Percentiles rank a stretch among this genome's conserved stretches.
Evolutionary conservation across 129 eudicot genomes (phyloP).

Genomic region (Flaveria sonorensis): DNA sequence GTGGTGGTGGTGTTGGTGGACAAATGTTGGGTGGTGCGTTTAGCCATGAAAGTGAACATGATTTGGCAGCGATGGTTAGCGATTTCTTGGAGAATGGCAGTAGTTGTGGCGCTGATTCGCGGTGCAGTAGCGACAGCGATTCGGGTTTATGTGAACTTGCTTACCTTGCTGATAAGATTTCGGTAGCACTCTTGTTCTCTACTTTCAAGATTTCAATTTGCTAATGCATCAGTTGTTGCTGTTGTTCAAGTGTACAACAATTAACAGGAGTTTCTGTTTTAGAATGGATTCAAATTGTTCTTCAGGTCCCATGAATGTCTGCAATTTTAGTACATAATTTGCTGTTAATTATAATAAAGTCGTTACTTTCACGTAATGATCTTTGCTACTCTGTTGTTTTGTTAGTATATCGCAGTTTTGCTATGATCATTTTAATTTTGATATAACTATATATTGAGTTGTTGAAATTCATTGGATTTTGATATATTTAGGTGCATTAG

Average conservation of each 20-base stretch:
- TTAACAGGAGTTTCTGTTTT: too few relatives aligned
- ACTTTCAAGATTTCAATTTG: background rate
- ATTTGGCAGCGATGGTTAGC: conserved; percentile 83
- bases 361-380: background rate
- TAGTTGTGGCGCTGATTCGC: conserved; percentile 64
- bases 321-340: too few relatives aligned
- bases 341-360: background rate
- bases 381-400: too few relatives aligned
- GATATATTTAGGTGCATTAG: too few relatives aligned
- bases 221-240: conserved; percentile 12
- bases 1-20: conserved; percentile 38
- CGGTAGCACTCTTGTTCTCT: conserved; percentile 36
- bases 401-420: too few relatives aligned
- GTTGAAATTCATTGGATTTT: background rate
- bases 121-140: conserved; percentile 83
- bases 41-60: conserved; percentile 90
- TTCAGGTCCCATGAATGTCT: too few relatives aligned
- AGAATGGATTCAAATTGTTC: too few relatives aligned
- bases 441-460: background rate
- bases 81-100: conserved; percentile 85
- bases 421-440: background rate
- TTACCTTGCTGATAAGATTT: conserved; percentile 71
- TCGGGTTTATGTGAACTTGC: conserved; percentile 71
- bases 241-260: background rate
- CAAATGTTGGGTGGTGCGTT: conserved; percentile 37